These are phyloP conservation scores for Fraxinus paxiana DNA, from an alignment of 305 asterid genomes.

Conservation along the genomic window DNA sequence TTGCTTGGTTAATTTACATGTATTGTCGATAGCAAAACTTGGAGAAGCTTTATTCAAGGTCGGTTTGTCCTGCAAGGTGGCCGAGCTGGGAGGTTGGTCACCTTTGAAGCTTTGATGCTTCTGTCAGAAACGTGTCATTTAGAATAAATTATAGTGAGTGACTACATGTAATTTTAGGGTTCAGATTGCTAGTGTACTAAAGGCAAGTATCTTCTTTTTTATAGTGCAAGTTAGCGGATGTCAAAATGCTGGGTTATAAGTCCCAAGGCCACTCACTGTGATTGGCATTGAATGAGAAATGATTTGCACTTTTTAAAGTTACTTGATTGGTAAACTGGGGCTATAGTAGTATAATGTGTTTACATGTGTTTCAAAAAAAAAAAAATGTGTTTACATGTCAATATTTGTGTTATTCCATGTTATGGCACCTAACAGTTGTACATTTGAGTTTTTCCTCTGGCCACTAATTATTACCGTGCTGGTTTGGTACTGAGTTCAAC, in stretches of 20 bases:
- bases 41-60: not conserved
- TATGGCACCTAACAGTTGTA: not conserved
- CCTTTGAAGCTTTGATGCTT: not conserved
- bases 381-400: not conserved
- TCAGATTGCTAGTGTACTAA: not conserved
- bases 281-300: not conserved
- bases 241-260: not conserved
- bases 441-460: not conserved
- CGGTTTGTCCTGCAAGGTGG: not conserved
- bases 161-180: not conserved
- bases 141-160: not conserved
- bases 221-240: not conserved
- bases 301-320: not conserved
- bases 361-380: no score
- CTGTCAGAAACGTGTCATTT: not conserved
- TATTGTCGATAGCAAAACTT: not conserved
- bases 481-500: not conserved
- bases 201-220: not conserved
- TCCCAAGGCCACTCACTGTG: not conserved
- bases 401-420: not conserved
- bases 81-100: not conserved
- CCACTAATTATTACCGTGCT: not conserved
- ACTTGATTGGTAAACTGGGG: not conserved
- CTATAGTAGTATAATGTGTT: not conserved
- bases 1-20: not conserved